Percentiles rank a stretch among this genome's conserved stretches.
These are phyloP conservation scores for Nemania sp. DNA, from an alignment of 2,329 filamentous ascomycete genomes.

Conservation along the genomic window DNA sequence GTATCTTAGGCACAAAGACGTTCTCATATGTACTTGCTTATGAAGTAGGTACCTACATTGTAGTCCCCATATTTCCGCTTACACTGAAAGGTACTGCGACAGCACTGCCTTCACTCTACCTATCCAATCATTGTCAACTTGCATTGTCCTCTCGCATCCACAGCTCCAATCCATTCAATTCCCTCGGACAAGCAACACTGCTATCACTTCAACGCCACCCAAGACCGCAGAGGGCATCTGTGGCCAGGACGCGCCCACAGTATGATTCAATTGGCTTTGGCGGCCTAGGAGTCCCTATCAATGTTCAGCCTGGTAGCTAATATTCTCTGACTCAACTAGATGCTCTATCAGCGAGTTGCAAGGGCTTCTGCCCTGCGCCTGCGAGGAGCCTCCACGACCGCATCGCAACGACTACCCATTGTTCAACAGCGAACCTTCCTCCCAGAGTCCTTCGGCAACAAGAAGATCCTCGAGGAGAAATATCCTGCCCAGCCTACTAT, in stretches of 20 bases:
- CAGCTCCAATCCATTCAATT: conserved; percentile 19
- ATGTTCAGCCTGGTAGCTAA: conserved; percentile 3
- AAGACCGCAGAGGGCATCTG: conserved; percentile 34
- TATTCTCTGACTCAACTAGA: conserved; percentile 46
- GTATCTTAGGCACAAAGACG: too few relatives aligned
- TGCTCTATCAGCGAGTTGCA: conserved; percentile 64
- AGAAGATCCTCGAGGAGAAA: conserved; percentile 54
- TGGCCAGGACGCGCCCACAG: conserved; percentile 44
- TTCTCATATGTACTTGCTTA: too few relatives aligned
- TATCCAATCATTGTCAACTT: conserved; percentile 19
- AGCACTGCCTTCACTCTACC: not conserved
- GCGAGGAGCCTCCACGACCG: conserved; percentile 49
- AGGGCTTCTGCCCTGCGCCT: conserved; percentile 54
- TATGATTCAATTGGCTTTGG: conserved; percentile 34
- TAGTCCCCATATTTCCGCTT: conserved; percentile 22
- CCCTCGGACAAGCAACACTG: conserved; percentile 15
- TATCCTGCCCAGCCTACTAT: conserved; percentile 54
- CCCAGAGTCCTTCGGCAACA: conserved; percentile 54
- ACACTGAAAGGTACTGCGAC: not conserved
- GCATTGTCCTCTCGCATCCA: not conserved
- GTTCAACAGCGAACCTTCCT: conserved; percentile 63
- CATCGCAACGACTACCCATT: conserved; percentile 54
- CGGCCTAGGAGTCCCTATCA: too few relatives aligned
- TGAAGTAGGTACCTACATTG: not conserved
- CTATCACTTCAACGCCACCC: conserved; percentile 25